phyloP scores from a whole-genome alignment of 345 rosid genomes.

The Adansonia digitata region DNA sequence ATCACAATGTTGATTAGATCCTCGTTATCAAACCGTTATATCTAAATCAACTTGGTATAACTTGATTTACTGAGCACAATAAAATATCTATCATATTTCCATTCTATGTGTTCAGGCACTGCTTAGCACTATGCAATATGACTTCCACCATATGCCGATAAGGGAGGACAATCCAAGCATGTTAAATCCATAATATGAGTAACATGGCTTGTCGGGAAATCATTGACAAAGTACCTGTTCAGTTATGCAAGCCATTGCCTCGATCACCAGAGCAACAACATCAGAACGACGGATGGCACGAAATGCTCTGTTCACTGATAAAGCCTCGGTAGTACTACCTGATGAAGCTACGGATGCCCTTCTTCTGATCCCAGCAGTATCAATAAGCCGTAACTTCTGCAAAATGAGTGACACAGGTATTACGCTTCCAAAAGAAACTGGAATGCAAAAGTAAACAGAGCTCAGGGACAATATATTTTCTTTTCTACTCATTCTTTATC shows the following conservation, averaged over 20 bases:
- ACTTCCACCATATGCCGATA: background rate
- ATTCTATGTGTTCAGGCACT: background rate
- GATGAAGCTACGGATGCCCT: conserved; percentile 84
- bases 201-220: background rate
- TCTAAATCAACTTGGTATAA: background rate
- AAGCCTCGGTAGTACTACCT: conserved; percentile 83
- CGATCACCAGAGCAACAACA: conserved; percentile 94
- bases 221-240: conserved; percentile 64
- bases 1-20: background rate
- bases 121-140: background rate
- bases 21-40: background rate
- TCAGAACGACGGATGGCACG: conserved; percentile 92
- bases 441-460: conserved; percentile 7
- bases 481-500: background rate
- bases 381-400: conserved; percentile 90
- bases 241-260: conserved; percentile 92
- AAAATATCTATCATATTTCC: background rate
- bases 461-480: background rate
- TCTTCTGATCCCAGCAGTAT: conserved; percentile 97
- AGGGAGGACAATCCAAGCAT: background rate
- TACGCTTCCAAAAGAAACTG: conserved; percentile 8
- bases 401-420: conserved; percentile 17
- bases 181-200: background rate
- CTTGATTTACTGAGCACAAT: background rate
- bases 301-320: conserved; percentile 92